These are phyloP conservation scores for Lasiodiplodia sp. DNA, from an alignment of 2,329 filamentous ascomycete genomes.

Conservation along the genomic window DNA sequence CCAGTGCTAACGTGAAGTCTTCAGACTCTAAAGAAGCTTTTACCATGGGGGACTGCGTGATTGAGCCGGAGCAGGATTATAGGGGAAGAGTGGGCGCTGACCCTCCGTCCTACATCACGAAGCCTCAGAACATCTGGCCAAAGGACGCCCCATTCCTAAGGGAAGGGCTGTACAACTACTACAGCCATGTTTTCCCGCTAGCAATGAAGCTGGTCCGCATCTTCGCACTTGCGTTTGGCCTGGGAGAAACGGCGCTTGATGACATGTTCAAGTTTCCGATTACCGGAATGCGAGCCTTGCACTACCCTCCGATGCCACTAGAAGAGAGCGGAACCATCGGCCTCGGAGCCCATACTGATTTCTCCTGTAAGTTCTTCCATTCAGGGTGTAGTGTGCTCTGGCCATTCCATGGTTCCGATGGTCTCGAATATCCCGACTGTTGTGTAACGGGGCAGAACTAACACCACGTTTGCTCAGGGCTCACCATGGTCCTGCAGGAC, in stretches of 20 bases:
- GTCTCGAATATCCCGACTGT: background rate
- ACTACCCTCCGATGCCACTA: conserved; percentile 33
- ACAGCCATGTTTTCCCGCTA: conserved; percentile 40
- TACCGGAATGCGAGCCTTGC: conserved; percentile 40
- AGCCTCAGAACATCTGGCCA: conserved; percentile 45
- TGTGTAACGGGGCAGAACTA: conserved; percentile 37
- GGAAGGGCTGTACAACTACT: conserved; percentile 43
- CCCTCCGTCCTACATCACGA: conserved; percentile 11
- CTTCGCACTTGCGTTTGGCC: conserved; percentile 40
- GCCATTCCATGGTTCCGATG: background rate
- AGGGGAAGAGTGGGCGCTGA: conserved; percentile 9
- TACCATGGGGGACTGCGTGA: conserved; percentile 48
- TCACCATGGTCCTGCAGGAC: conserved; percentile 32
- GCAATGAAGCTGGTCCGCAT: conserved; percentile 44
- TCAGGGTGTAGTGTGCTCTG: background rate
- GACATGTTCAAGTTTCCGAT: conserved; percentile 42
- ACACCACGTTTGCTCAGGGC: background rate
- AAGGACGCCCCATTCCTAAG: conserved; percentile 41
- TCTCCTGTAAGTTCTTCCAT: conserved; percentile 19
- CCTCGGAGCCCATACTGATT: conserved; percentile 35
- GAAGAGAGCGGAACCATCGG: conserved; percentile 29
- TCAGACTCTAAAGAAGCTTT: conserved; percentile 45
- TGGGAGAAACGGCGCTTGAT: conserved; percentile 44
- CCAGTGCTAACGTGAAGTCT: conserved; percentile 8
- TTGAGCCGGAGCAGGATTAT: conserved; percentile 48